phyloP scores from a whole-genome alignment of 2,329 filamentous ascomycete species.

The Penicillium sp. region DNA sequence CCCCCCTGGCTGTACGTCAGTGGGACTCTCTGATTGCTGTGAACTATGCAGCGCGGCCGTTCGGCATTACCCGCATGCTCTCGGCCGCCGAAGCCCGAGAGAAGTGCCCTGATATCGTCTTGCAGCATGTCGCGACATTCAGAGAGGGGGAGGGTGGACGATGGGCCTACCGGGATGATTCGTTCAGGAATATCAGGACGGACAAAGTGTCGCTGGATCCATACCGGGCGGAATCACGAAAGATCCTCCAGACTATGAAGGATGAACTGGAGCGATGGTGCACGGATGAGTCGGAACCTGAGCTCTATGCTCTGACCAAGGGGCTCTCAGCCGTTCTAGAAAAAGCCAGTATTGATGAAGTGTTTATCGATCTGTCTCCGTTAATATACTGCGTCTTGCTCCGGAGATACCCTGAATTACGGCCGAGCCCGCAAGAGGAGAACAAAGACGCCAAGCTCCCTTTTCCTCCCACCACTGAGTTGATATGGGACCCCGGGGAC shows the following conservation, averaged over 20 bases:
- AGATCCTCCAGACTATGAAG: conserved; percentile 75
- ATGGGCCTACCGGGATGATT: conserved; percentile 86
- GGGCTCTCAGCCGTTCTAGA: conserved; percentile 59
- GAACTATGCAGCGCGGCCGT: conserved; percentile 85
- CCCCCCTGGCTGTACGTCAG: conserved; percentile 88
- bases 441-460: conserved; percentile 61
- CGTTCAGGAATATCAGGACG: conserved; percentile 70
- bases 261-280: conserved; percentile 57
- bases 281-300: conserved; percentile 18
- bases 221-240: conserved; percentile 78
- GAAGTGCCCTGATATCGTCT: conserved; percentile 74
- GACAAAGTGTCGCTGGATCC: conserved; percentile 94
- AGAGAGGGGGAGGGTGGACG: conserved; percentile 76
- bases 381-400: conserved; percentile 74
- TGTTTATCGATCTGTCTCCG: conserved; percentile 85
- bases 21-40: conserved; percentile 94
- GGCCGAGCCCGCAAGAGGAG: conserved; percentile 51
- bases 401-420: conserved; percentile 69
- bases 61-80: conserved; percentile 74
- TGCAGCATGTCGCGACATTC: conserved; percentile 94
- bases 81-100: conserved; percentile 77
- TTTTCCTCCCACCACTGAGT: conserved; percentile 63
- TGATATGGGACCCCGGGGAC: conserved; percentile 75
- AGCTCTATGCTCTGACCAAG: conserved; percentile 21
- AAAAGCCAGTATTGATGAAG: conserved; percentile 93